These are phyloP conservation scores for Hyaloperonospora arabidopsidis DNA, from an alignment of 352 stramenopile species.

Conservation along the genomic window DNA sequence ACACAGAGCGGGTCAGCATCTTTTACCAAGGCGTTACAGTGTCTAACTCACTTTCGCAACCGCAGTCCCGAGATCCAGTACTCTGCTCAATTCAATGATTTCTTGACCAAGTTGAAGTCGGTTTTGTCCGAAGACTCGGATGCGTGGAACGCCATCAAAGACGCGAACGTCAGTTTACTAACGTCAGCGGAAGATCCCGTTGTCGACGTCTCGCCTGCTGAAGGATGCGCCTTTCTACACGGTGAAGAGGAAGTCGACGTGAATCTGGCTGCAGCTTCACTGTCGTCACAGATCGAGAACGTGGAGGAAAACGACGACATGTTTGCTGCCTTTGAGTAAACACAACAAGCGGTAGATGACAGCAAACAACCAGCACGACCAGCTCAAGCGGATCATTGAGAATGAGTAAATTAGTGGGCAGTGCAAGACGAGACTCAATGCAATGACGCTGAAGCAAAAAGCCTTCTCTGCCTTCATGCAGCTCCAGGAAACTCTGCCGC, in stretches of 20 bases:
- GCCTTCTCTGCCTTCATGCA: constrained; percentile 32
- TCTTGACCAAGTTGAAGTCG: constrained; percentile 48
- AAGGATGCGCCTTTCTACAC: constrained; percentile 52
- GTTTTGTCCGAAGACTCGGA: constrained; percentile 36
- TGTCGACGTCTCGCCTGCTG: constrained; percentile 35
- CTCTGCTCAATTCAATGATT: constrained; percentile 67
- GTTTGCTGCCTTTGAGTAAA: constrained; percentile 77
- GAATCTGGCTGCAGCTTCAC: constrained; percentile 35
- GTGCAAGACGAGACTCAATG: neutral
- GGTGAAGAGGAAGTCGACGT: constrained; percentile 50
- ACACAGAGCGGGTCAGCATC: constrained; percentile 39
- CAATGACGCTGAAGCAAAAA: constrained; percentile 19
- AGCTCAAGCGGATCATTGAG: neutral
- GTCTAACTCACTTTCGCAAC: constrained; percentile 59
- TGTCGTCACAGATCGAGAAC: constrained; percentile 53
- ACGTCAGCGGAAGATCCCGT: constrained; percentile 51
- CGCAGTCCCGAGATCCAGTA: constrained; percentile 68
- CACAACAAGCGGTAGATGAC: neutral
- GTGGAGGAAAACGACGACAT: constrained; percentile 73
- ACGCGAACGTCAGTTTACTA: constrained; percentile 53
- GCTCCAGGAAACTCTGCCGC: constrained; percentile 68
- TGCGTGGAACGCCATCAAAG: constrained; percentile 45
- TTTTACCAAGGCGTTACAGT: constrained; percentile 61
- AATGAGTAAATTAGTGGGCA: neutral
- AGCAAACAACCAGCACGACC: neutral